Base-by-base conservation (phyloP, 495 filamentous ascomycete species). In the Aspergillus sparsus region DNA sequence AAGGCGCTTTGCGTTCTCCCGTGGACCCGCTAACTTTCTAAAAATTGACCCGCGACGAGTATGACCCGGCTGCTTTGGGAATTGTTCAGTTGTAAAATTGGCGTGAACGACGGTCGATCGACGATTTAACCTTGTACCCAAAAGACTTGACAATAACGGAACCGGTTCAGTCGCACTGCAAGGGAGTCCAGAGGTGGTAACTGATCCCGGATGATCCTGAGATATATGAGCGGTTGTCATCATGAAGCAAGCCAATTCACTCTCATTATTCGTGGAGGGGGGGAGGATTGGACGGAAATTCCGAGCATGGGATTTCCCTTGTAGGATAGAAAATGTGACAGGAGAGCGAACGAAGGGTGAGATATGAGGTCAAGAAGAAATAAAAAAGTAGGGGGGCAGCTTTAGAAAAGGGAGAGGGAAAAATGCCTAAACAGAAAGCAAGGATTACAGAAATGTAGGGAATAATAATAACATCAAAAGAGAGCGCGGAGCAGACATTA, bases 1-100 rank as follows among this genome's bases (percentile, higher is more conserved):
- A 65, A 80, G 66, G 53, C 77, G 77, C 73, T 78, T 77, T 62
- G 78, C 77, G 72, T 76, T 79, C 60, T 81, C 78, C 55, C 77
- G 76, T 66, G 79, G 74, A 31, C 74, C 71, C 66, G 76, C 77
- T 72, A 81, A 69, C 66, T 77, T 80, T 68, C 57, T 69, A 44
- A 79, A 55, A 21, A 78, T 62, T 6, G 73, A 72, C 35, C 61
- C 64, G 55, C 74, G 68, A 39, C 70, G 73, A 64, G 47, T 58
- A 31, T 61, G 55, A 49, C 62, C 57, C 33, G 64, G 63, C 56
- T 68, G 32, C 33, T 60, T 72, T 18, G 74, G 61, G 32, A 67
- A 63, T 58, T 68, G 59, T 49, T 71, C 66, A 50, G 71, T 64
- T 49, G 64, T 58, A 41, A 58, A 58, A 44, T 62, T 68, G 32